A percentile compares a stretch with the other conserved stretches of the same genome.
Evolutionary conservation across 2,329 filamentous ascomycete species (phyloP).

Genomic region (Coniochaeta ligniaria): DNA sequence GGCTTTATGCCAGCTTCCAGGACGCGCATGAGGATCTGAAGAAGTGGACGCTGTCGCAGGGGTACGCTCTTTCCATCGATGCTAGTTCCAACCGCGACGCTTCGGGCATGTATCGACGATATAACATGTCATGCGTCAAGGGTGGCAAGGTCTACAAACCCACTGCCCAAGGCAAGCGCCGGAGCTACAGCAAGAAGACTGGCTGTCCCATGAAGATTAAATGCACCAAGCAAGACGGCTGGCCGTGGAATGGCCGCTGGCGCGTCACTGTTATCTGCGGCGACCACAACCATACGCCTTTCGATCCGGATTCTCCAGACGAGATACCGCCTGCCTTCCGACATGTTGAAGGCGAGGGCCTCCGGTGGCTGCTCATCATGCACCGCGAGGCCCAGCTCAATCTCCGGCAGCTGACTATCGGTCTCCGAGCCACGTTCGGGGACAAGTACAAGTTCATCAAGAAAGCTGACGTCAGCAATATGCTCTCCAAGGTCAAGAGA

Average conservation of each 20-base stretch:
- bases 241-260: conserved; percentile 20
- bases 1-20: conserved; percentile 17
- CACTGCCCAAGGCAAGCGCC: conserved; percentile 15
- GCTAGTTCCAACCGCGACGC: conserved; percentile 18
- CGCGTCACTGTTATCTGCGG: conserved; percentile 18
- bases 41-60: conserved; percentile 15
- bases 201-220: conserved; percentile 21
- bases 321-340: conserved; percentile 18
- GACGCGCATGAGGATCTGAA: conserved; percentile 14
- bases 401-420: conserved; percentile 19
- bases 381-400: conserved; percentile 18
- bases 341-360: conserved; percentile 18
- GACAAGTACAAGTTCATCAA: conserved; percentile 23
- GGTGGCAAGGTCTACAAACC: conserved; percentile 18
- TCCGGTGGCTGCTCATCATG: conserved; percentile 20
- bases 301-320: conserved; percentile 15
- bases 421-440: conserved; percentile 17
- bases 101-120: conserved; percentile 17
- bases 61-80: conserved; percentile 17
- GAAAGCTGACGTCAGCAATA: conserved; percentile 18
- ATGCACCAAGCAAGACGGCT: conserved; percentile 18
- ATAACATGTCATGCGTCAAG: conserved; percentile 20
- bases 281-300: conserved; percentile 21
- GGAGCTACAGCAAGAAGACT: conserved; percentile 16
- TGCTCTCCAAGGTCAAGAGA: conserved; percentile 19